phyloP scores from a whole-genome alignment of 176 grass and related monocot genomes.

The Aegilops sharonensis region DNA sequence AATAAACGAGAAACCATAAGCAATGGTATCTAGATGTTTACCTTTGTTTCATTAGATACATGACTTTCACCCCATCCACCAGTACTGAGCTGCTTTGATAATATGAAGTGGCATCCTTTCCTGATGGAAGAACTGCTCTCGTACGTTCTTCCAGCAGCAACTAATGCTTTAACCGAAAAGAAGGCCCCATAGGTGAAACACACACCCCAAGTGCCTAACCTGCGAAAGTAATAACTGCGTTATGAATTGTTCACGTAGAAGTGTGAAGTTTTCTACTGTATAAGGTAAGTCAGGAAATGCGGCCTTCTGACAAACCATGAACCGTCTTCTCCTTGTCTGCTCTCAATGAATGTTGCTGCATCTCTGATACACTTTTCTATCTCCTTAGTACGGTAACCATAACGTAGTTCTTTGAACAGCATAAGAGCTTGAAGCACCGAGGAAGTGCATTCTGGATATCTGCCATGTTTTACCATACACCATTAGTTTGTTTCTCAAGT shows the following conservation, averaged over 20 bases:
- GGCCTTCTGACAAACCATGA: conserved; percentile 35
- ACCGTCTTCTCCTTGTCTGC: conserved; percentile 38
- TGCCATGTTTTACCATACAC: conserved; percentile 13
- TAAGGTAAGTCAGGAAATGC: neutral
- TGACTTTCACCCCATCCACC: conserved; percentile 56
- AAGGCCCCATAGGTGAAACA: conserved; percentile 52
- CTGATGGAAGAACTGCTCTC: conserved; percentile 28
- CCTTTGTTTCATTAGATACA: conserved; percentile 28
- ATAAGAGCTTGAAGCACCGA: conserved; percentile 45
- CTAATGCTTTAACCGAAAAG: conserved; percentile 40
- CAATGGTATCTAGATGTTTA: neutral
- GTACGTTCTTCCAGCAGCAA: conserved; percentile 38
- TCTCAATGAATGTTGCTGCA: conserved; percentile 36
- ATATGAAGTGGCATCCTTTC: conserved; percentile 40
- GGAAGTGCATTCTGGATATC: conserved; percentile 51
- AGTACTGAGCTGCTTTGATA: conserved; percentile 41
- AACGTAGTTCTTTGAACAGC: conserved; percentile 38
- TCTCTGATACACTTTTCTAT: conserved; percentile 37
- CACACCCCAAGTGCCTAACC: conserved; percentile 47
- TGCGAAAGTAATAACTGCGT: conserved; percentile 16
- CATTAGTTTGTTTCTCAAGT: neutral
- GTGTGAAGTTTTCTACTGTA: too few species aligned
- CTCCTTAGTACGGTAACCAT: conserved; percentile 38
- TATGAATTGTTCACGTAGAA: neutral
- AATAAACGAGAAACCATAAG: neutral